A percentile compares a stretch with the other conserved stretches of the same genome.
phyloP scores from a whole-genome alignment of 495 filamentous ascomycete genomes.

The Aspergillus panamensis region DNA sequence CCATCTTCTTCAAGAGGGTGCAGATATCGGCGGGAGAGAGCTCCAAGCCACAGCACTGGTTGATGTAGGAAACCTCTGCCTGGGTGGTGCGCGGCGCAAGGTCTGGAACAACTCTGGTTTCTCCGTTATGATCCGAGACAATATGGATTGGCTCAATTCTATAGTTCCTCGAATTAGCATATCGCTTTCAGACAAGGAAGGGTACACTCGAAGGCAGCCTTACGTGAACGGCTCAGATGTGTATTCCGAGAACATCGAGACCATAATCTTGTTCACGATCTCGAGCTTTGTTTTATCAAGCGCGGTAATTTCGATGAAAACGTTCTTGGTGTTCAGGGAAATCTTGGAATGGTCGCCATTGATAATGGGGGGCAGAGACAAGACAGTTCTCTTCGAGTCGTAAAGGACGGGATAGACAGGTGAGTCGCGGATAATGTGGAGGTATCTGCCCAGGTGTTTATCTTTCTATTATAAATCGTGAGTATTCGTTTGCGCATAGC shows the following conservation, averaged over 20 bases:
- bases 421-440: conserved; percentile 90
- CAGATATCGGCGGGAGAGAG: conserved; percentile 69
- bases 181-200: background rate
- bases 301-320: conserved; percentile 97
- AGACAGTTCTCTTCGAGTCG: conserved; percentile 81
- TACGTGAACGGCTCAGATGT: conserved; percentile 80
- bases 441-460: conserved; percentile 72
- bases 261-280: conserved; percentile 90
- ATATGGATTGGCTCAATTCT: conserved; percentile 88
- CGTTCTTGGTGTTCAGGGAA: conserved; percentile 77
- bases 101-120: conserved; percentile 75
- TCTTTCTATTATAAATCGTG: conserved; percentile 55
- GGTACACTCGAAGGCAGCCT: conserved; percentile 12
- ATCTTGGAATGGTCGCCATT: conserved; percentile 97
- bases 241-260: conserved; percentile 96
- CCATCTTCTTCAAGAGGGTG: conserved; percentile 80
- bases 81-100: conserved; percentile 69
- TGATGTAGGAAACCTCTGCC: conserved; percentile 88
- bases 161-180: background rate
- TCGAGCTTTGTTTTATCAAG: conserved; percentile 95
- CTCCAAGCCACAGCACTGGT: conserved; percentile 79
- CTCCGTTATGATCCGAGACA: conserved; percentile 82
- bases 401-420: conserved; percentile 96
- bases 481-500: conserved; percentile 6
- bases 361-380: conserved; percentile 95